Evolutionary conservation across 2,329 filamentous ascomycete species (phyloP), one percentile per base, ranked within the genome.

Genomic region (Cordyceps militaris): DNA sequence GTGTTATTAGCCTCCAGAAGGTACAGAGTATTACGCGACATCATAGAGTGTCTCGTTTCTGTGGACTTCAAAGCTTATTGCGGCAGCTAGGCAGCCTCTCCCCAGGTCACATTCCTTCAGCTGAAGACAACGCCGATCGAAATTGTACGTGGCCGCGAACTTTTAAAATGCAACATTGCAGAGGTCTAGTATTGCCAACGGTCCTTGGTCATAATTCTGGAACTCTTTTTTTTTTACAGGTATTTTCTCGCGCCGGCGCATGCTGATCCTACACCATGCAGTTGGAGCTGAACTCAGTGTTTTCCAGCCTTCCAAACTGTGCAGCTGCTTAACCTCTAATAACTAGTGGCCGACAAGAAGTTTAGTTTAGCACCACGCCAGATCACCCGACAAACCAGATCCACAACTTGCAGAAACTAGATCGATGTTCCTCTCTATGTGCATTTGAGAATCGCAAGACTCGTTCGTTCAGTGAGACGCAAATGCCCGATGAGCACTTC

Each of bases 371-470:
- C 13, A n/a, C 21, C 30, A 49, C 14, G 16, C 36, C 19, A 50
- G 54, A 57, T 57, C 38, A 57, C 34, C 44, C 24, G 54, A 56
- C 44, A 32, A 34, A 6, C 26, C 14, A 51, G 43, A 40, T 49
- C 36, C 34, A 30, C 53, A 50, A n/a, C 23, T 30, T 30, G 19
- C 28, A 44, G 14, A n/a, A 42, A 38, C 36, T 43, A 44, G 13
- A 19, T 50, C 21, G 36, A 21, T 42, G 23, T 28, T n/a, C n/a
- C n/a, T n/a, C n/a, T n/a, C n/a, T n/a, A n/a, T n/a, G n/a, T n/a
- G n/a, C n/a, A n/a, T n/a, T n/a, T n/a, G n/a, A n/a, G n/a, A n/a
- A n/a, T n/a, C n/a, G n/a, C n/a, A n/a, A n/a, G n/a, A n/a, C n/a
- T n/a, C n/a, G n/a, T n/a, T n/a, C n/a, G n/a, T n/a, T n/a, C n/a